Conservation (phyloP, 129 eudicot species). For the Mikania micrantha region DNA sequence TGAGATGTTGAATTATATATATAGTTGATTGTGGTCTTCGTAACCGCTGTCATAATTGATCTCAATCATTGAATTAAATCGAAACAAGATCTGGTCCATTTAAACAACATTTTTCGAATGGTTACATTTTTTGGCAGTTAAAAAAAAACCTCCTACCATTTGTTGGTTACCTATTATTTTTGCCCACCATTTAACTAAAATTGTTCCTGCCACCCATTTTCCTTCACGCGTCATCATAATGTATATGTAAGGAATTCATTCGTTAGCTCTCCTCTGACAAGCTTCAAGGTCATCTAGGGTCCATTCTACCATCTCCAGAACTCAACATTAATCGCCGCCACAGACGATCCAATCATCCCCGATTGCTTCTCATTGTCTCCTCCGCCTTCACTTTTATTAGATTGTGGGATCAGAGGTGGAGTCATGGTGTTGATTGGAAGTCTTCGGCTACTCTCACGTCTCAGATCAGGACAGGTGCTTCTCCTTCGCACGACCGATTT, state of each 20-base stretch:
- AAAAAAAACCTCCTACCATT: no score
- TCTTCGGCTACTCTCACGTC: constrained; percentile 59
- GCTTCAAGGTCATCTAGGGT: constrained; percentile 33
- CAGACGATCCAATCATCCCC: constrained; percentile 10
- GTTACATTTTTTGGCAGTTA: no score
- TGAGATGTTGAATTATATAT: no score
- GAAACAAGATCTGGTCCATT: no score
- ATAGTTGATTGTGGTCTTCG: no score
- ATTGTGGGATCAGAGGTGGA: constrained; percentile 54
- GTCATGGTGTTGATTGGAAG: constrained; percentile 86
- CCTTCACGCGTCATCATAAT: constrained; percentile 23
- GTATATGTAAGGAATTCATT: constrained; percentile 43
- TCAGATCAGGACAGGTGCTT: constrained; percentile 53
- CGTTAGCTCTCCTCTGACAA: constrained; percentile 46
- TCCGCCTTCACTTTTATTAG: constrained; percentile 39
- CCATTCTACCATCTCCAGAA: constrained; percentile 9
- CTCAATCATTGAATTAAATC: no score
- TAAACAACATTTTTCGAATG: no score
- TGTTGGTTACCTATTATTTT: no score
- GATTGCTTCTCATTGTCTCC: constrained; percentile 12
- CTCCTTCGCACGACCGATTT: constrained; percentile 57
- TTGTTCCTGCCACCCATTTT: no score
- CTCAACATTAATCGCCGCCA: constrained; percentile 4
- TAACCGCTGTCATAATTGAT: no score
- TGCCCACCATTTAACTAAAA: no score